Evolutionary conservation across 805 yeast genomes (phyloP).

Genomic region (Spathaspora gorwiae): DNA sequence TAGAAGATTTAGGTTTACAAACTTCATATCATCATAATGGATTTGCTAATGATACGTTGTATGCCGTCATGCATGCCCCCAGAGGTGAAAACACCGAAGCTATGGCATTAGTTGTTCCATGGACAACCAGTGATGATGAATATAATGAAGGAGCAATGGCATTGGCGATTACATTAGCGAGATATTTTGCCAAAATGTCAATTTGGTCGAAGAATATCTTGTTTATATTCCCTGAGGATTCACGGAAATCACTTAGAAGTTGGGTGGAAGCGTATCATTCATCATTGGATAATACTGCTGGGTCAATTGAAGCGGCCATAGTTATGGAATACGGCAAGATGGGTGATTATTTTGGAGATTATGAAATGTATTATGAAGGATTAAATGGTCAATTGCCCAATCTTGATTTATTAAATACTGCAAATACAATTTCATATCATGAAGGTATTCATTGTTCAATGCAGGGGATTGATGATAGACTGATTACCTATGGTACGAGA

Average conservation of each 20-base stretch:
- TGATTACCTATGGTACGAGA: conserved; percentile 43
- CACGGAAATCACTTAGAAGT: conserved; percentile 60
- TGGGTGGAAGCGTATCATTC: conserved; percentile 97
- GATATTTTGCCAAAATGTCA: conserved; percentile 80
- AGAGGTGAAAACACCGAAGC: conserved; percentile 96
- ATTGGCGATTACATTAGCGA: conserved; percentile 63
- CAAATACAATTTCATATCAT: conserved; percentile 65
- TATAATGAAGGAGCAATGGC: conserved; percentile 80
- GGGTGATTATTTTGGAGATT: conserved; percentile 63
- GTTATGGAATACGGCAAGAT: conserved; percentile 70
- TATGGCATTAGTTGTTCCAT: conserved; percentile 85
- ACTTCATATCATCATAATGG: conserved; percentile 39
- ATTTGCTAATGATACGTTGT: conserved; percentile 49
- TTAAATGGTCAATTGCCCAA: conserved; percentile 95
- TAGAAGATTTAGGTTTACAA: conserved; percentile 68
- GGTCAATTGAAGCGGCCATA: conserved; percentile 87
- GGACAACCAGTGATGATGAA: conserved; percentile 63
- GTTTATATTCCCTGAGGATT: conserved; percentile 74
- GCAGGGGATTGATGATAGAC: conserved; percentile 48
- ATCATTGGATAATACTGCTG: conserved; percentile 80
- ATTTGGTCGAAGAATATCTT: conserved; percentile 95
- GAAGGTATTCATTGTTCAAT: conserved; percentile 70
- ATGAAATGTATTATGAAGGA: conserved; percentile 80
- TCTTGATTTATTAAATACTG: conserved; percentile 81
- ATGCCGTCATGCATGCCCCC: conserved; percentile 86